phyloP scores from a whole-genome alignment of 345 rosid genomes.

The Zanthoxylum bungeanum region DNA sequence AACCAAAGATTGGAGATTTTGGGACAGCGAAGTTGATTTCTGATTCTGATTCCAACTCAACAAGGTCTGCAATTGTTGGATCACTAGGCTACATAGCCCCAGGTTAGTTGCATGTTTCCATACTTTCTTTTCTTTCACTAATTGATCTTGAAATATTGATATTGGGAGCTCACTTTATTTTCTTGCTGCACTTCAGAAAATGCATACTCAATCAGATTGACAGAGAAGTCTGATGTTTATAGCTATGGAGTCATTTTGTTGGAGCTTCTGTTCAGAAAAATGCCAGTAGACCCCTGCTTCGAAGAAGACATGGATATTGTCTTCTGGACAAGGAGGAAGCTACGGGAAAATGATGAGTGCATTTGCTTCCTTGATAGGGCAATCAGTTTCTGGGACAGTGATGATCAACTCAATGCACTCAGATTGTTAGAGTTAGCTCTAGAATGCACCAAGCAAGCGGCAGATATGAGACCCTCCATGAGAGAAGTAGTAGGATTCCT shows the following conservation, averaged over 20 bases:
- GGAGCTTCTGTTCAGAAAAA: conserved; percentile 33
- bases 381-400: conserved; percentile 29
- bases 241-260: conserved; percentile 36
- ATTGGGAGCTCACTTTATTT: neutral
- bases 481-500: conserved; percentile 33
- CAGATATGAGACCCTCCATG: conserved; percentile 39
- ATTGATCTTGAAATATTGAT: neutral
- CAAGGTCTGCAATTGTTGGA: conserved; percentile 30
- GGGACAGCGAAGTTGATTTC: conserved; percentile 31
- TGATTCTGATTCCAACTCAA: conserved; percentile 23
- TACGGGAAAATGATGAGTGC: conserved; percentile 25
- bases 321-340: conserved; percentile 26
- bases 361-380: conserved; percentile 33
- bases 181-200: conserved; percentile 27
- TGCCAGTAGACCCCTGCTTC: conserved; percentile 35
- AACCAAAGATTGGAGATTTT: conserved; percentile 40
- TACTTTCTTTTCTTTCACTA: neutral
- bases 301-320: conserved; percentile 32
- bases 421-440: conserved; percentile 35
- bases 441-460: conserved; percentile 28
- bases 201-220: conserved; percentile 26
- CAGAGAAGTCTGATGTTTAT: conserved; percentile 37
- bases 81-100: conserved; percentile 48
- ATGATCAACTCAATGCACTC: conserved; percentile 33
- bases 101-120: conserved; percentile 19